phyloP scores from a whole-genome alignment of 2,329 filamentous ascomycete genomes.

The Penicillium sp. region DNA sequence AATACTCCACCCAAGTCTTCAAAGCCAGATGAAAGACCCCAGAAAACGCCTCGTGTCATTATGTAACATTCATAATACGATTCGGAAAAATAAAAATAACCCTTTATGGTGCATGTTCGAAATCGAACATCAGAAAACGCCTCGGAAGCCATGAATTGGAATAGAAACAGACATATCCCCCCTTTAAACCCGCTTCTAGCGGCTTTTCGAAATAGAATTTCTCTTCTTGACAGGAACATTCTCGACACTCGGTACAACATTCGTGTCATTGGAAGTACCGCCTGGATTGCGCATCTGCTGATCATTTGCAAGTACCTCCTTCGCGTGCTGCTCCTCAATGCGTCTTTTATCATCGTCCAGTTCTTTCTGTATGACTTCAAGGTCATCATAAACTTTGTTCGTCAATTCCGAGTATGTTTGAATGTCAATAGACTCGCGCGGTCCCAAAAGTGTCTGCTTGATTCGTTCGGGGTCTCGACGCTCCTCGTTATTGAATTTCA shows the following conservation, averaged over 20 bases:
- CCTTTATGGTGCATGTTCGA: neutral
- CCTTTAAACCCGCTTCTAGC: conserved; percentile 16
- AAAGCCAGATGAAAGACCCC: neutral
- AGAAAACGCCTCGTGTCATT: neutral
- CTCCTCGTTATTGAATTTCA: conserved; percentile 62
- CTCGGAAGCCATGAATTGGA: neutral
- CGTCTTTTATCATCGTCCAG: conserved; percentile 43
- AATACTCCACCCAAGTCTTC: neutral
- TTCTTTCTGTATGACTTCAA: conserved; percentile 36
- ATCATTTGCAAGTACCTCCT: conserved; percentile 43
- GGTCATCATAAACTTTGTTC: conserved; percentile 41
- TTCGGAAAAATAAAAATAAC: neutral
- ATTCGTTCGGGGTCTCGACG: conserved; percentile 52
- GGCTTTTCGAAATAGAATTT: conserved; percentile 19
- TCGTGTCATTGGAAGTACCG: conserved; percentile 24
- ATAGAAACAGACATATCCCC: neutral
- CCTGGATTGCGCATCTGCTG: conserved; percentile 40
- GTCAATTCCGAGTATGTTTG: conserved; percentile 44
- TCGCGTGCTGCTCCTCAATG: conserved; percentile 45
- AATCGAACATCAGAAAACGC: neutral
- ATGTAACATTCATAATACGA: neutral
- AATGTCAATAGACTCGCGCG: conserved; percentile 41
- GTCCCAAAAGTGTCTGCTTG: conserved; percentile 48
- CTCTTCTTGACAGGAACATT: conserved; percentile 22
- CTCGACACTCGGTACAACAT: conserved; percentile 28